Evolutionary conservation across 2,329 filamentous ascomycete species (phyloP).

Genomic region (Coniochaeta sp.): DNA sequence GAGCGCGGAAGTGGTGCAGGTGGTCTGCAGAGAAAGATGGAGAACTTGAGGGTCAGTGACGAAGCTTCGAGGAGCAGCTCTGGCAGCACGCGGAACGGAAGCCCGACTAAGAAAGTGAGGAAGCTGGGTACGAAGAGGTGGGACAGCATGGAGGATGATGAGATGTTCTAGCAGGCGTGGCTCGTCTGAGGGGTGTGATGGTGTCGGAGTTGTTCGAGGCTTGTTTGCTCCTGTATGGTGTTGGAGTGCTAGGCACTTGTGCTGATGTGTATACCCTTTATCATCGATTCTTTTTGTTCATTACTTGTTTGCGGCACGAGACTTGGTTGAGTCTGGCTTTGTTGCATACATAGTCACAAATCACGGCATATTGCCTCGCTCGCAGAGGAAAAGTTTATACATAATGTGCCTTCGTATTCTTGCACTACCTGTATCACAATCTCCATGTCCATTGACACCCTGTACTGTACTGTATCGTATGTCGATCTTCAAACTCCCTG

Average conservation of each 20-base stretch:
- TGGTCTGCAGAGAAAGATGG: conserved; percentile 38
- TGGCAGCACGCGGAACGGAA: conserved; percentile 21
- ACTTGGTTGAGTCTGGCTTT: too few species aligned
- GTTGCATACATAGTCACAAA: neutral
- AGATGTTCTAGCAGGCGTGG: conserved; percentile 20
- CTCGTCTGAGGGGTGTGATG: neutral
- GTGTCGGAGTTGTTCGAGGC: neutral
- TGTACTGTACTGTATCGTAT: too few species aligned
- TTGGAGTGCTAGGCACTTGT: neutral
- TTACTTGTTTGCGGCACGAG: neutral
- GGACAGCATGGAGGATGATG: conserved; percentile 34
- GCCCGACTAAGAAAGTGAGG: conserved; percentile 44
- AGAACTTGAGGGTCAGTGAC: conserved; percentile 40
- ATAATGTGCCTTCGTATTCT: neutral
- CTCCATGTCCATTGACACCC: neutral
- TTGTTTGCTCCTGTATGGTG: neutral
- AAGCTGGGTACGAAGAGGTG: conserved; percentile 40
- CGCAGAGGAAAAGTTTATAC: neutral
- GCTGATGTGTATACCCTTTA: neutral
- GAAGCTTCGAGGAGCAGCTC: conserved; percentile 12
- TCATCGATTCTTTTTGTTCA: neutral
- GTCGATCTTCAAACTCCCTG: too few species aligned
- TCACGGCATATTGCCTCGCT: neutral
- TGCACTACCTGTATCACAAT: neutral
- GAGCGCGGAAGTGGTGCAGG: conserved; percentile 5